Evolutionary conservation across 1,284 basidiomycete genomes (phyloP), one percentile per base, ranked within the genome.

Genomic region (Anthracocystis walkeri): DNA sequence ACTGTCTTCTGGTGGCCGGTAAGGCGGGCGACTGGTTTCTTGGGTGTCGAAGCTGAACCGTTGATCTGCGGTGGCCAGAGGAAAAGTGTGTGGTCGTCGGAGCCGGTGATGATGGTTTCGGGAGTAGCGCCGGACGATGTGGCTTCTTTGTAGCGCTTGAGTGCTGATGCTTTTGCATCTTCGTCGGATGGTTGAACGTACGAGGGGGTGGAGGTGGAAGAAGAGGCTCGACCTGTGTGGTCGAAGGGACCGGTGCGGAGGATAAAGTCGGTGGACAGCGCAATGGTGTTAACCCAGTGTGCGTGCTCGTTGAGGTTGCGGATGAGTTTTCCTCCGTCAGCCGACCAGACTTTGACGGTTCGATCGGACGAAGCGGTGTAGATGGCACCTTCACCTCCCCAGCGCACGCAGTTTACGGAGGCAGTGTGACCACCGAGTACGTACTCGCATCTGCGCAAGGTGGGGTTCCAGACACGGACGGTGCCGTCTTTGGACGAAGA

Each of bases 211-310:
- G 42, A 16, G 4, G 18, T 35, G 20, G 57, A 48, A 8, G 50
- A 41, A 25, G 57, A 21, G 1, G 63, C 77, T 7, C 63, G 64
- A 51, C 80, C 80, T 0, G 89, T 92, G 77, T 97, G 93, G 84
- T 97, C 95, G 79, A 93, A 99, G 0, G 96, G 94, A 0, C 97
- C 96, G 0, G 96, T 98, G 4, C 95, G 91, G 10, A 97, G 89
- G 16, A 96, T 90, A 84, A 95, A 97, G 85, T 99, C 96, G 16
- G 95, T 97, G 82, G 94, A 96, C 60, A 99, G 89, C 2, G 96
- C 92, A 51, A 99, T 90, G 0, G 95, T 98, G 49, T 95, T 99
- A 21, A 99, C 96, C 96, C 95, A 98, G 84, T 99, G 97, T 0
- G 95, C 95, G 81, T 99, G 97, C 75, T 97, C 95, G 85, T 92